These are phyloP conservation scores for Aphanomyces euteiches DNA, from an alignment of 352 stramenopile species.

Conservation along the genomic window DNA sequence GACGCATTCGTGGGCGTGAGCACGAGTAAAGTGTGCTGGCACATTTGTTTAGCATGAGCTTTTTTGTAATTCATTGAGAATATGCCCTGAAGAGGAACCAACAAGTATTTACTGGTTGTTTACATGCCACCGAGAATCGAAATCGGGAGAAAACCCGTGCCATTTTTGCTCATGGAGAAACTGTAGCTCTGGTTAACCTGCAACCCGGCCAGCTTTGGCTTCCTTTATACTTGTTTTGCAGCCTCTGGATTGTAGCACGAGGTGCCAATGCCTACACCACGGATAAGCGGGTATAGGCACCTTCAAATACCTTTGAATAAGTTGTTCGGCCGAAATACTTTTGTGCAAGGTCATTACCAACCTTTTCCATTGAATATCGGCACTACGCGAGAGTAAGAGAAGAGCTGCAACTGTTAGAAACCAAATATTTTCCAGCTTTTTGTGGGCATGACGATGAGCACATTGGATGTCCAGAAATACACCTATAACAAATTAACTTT, in stretches of 20 bases:
- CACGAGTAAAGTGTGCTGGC: not conserved
- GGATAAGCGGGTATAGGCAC: not conserved
- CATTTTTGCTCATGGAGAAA: not conserved
- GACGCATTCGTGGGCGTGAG: conserved; percentile 87
- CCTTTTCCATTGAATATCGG: conserved; percentile 51
- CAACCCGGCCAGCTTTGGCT: conserved; percentile 57
- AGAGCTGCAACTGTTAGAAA: not conserved
- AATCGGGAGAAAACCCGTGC: too few species aligned
- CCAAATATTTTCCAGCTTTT: conserved; percentile 51
- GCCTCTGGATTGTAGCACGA: conserved; percentile 61
- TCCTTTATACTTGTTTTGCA: conserved; percentile 60
- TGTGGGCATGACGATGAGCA: conserved; percentile 72
- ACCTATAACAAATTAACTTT: conserved; percentile 37
- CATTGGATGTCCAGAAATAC: conserved; percentile 42
- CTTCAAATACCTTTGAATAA: conserved; percentile 45
- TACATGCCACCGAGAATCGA: not conserved
- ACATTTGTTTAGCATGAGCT: too few species aligned
- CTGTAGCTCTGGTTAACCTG: not conserved
- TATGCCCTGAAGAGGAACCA: not conserved
- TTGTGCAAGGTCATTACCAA: conserved; percentile 64
- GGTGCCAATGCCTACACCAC: conserved; percentile 41
- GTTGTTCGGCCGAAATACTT: conserved; percentile 51
- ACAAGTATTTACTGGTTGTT: not conserved
- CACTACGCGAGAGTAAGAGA: conserved; percentile 43
- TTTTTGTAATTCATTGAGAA: not conserved